A percentile compares a stretch with the other conserved stretches of the same genome.
Conservation (phyloP, 305 asterid species). For the Fraxinus paxiana region DNA sequence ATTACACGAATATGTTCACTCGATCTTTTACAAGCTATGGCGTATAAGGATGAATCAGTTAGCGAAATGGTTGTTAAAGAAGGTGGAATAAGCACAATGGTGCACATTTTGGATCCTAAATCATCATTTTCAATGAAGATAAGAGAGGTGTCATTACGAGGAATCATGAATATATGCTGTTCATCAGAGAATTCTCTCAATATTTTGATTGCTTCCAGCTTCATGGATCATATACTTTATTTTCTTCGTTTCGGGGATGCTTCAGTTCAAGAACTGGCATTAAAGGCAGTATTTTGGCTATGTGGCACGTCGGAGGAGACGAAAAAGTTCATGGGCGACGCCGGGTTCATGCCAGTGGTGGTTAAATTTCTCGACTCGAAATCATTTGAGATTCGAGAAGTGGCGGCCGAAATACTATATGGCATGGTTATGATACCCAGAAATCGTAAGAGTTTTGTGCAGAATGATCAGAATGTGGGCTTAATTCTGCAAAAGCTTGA, state of each 20-base stretch:
- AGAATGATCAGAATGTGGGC: constrained; percentile 59
- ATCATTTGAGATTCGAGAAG: constrained; percentile 63
- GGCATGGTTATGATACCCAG: constrained; percentile 50
- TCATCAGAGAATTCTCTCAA: constrained; percentile 40
- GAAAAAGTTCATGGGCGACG: constrained; percentile 78
- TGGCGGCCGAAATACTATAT: constrained; percentile 69
- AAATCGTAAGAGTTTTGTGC: constrained; percentile 65
- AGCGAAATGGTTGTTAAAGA: constrained; percentile 44
- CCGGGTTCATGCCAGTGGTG: constrained; percentile 71
- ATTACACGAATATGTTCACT: constrained; percentile 45
- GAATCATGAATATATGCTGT: constrained; percentile 51
- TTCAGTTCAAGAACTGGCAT: constrained; percentile 61
- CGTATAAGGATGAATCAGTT: constrained; percentile 55
- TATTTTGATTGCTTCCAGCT: constrained; percentile 38
- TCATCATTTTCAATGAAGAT: constrained; percentile 48
- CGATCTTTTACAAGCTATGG: constrained; percentile 68
- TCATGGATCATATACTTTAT: constrained; percentile 57
- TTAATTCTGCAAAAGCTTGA: constrained; percentile 66
- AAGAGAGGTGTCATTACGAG: constrained; percentile 64
- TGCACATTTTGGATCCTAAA: constrained; percentile 59
- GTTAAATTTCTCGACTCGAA: constrained; percentile 64
- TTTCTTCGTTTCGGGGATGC: constrained; percentile 58
- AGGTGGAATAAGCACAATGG: constrained; percentile 61
- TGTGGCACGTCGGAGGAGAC: constrained; percentile 71
- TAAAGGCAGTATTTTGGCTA: constrained; percentile 76